Percentiles rank a stretch among this genome's conserved stretches.
phyloP scores from a whole-genome alignment of 1,139 yeast species.

The Chernovozyma sophiae-reginae region DNA sequence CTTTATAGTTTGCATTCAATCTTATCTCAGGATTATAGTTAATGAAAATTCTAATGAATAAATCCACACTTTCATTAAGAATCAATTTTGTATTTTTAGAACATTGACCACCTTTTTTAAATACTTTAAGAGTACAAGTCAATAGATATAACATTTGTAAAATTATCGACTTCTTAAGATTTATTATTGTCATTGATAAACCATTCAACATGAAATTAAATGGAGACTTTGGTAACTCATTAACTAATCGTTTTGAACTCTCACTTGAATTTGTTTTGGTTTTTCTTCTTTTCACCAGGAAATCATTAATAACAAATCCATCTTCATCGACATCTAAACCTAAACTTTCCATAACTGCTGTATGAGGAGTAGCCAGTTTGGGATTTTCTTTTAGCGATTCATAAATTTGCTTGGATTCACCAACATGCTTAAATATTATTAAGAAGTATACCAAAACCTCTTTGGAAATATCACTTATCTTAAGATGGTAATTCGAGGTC shows the following conservation, averaged over 20 bases:
- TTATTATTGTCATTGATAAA: slow-evolving; percentile 42
- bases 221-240: slow-evolving; percentile 37
- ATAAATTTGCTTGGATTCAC: slow-evolving; percentile 16
- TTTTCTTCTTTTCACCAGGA: slow-evolving; percentile 38
- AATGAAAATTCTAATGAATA: slow-evolving; percentile 37
- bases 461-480: slow-evolving; percentile 34
- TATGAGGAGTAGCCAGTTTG: slow-evolving; percentile 15
- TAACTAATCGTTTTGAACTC: not conserved
- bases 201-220: slow-evolving; percentile 44
- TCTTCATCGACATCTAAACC: slow-evolving; percentile 42
- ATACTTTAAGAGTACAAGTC: slow-evolving; percentile 36
- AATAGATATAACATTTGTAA: slow-evolving; percentile 44
- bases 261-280: slow-evolving; percentile 1
- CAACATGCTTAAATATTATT: slow-evolving; percentile 33
- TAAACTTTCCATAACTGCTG: slow-evolving; percentile 28
- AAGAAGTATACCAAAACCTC: slow-evolving; percentile 40
- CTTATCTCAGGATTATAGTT: slow-evolving; percentile 25
- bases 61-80: slow-evolving; percentile 28
- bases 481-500: slow-evolving; percentile 31
- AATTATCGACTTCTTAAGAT: slow-evolving; percentile 41
- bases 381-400: slow-evolving; percentile 8
- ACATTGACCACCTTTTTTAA: slow-evolving; percentile 22
- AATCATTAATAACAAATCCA: slow-evolving; percentile 47
- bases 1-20: not conserved
- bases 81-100: slow-evolving; percentile 21